Evolutionary conservation across 2,329 filamentous ascomycete genomes (phyloP), one percentile per base, ranked within the genome.

Genomic region (Ambrosiella beaveri): DNA sequence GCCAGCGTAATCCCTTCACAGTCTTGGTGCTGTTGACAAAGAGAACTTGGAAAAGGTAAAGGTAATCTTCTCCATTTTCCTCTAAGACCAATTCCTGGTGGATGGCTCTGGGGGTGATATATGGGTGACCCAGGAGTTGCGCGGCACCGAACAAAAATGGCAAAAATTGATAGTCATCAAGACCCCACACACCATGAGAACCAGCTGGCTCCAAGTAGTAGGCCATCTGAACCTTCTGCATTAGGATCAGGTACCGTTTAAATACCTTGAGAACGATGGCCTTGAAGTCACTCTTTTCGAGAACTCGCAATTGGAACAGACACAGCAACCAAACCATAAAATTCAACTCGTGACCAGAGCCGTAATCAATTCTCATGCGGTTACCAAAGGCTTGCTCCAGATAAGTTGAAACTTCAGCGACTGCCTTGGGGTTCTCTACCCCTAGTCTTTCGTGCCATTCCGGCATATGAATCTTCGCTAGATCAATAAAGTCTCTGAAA

Each of bases 11-110:
- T 1, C 90, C 91, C 66, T 94, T 88, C 59, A 96, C 90, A 1
- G 88, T 95, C 75, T 98, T 98, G 60, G 95, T 94, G 64, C 83
- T 87, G 71, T 97, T 96, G 59, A 98, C 91, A 71, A 95, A 98
- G 56, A 79, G 78, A 35, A 98, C 88, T 70, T 97, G 93, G 56
- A 90, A 86, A 0, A 98, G 80, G 65, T 98, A 98, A 59, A 98
- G 73, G 66, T 85, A 98, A 58, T 95, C 87, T 58, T 77, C 73
- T 12, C 81, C 80, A 65, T 87, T 90, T 68, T 97, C 89, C 67
- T 97, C 93, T 12, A 98, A 75, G 0, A 88, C 82, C 6, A 95
- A 79, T 57, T 85, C 79, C 66, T 95, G 90, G 71, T 98, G 94
- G 64, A 98, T 95, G 27, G 76, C 85, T 66, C 81, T 78, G 52